Evolutionary conservation across 768 basidiomycete genomes (phyloP), one percentile per base, ranked within the genome.

Genomic region (Psilocybe cubensis): DNA sequence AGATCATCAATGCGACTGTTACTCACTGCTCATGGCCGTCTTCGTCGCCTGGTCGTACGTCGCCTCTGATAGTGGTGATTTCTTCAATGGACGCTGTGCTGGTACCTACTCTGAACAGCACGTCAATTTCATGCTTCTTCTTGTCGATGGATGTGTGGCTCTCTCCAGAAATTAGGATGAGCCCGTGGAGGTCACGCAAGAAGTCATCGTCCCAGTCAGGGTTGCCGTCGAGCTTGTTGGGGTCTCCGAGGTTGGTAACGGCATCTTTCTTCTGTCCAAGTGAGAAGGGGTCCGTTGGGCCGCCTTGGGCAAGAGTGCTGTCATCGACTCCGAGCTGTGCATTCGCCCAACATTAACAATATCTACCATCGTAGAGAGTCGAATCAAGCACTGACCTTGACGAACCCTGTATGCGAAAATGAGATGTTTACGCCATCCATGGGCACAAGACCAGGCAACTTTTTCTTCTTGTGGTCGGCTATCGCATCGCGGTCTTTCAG

Each of bases 181-280:
- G 66, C 11, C 81, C 82, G 59, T 86, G 76, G 33, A 84, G 75
- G 10, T 74, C 59, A 61, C 76, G 56, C 61, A 75, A 63, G 68
- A 86, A 85, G 11, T 70, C 68, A 0, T 72, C 67, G 4, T 81
- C 74, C 84, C 84, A 86, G 59, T 80, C 72, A 5, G 80, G 78
- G 17, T 67, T 63, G 51, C 70, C 68, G 31, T 60, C 65, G 21
- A 60, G 23, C 25, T 59, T 66, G 23, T 51, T 68, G 42, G 58
- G 48, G 60, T 82, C 79, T 21, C 75, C 78, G 8, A 82, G 72
- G 27, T 53, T 65, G 25, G 62, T 55, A 2, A 66, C 21, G 4
- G 80, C 75, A 53, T 80, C 77, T 0, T 61, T 56, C 48, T 70
- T 63, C 65, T 83, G 82, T 3, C 83, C 84, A 0, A 46, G 42